These are phyloP conservation scores for Begonia fuchsioides DNA, from an alignment of 306 rosid genomes.

Conservation along the genomic window DNA sequence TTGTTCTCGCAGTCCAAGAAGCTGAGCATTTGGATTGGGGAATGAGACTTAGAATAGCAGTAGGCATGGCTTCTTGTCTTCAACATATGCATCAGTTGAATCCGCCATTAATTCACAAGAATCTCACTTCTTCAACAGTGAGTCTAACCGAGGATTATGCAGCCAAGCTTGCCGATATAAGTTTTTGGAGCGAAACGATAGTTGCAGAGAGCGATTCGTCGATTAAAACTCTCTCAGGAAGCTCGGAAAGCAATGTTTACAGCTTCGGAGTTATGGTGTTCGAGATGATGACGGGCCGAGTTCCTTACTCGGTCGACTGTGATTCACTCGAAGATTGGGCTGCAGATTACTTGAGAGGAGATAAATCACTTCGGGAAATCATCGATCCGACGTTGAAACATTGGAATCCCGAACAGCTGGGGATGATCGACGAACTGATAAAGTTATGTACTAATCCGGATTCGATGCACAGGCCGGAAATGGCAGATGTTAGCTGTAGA, in stretches of 20 bases:
- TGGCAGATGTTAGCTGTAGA: slow-evolving; percentile 45
- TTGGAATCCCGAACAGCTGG: slow-evolving; percentile 43
- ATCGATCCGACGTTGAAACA: slow-evolving; percentile 64
- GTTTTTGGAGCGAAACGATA: slow-evolving; percentile 46
- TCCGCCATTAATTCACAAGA: slow-evolving; percentile 43
- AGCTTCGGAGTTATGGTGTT: slow-evolving; percentile 64
- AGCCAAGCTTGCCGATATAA: slow-evolving; percentile 50
- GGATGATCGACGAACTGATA: slow-evolving; percentile 35
- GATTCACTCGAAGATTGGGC: slow-evolving; percentile 54
- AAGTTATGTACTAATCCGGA: slow-evolving; percentile 39
- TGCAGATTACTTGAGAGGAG: slow-evolving; percentile 34
- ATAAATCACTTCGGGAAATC: slow-evolving; percentile 34
- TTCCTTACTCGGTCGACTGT: slow-evolving; percentile 50
- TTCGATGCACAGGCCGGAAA: slow-evolving; percentile 36
- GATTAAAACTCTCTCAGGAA: slow-evolving; percentile 17
- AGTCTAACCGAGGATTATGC: slow-evolving; percentile 77
- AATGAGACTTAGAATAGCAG: slow-evolving; percentile 62
- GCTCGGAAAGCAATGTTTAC: slow-evolving; percentile 47
- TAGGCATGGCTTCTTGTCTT: slow-evolving; percentile 80
- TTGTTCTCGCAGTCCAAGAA: slow-evolving; percentile 59
- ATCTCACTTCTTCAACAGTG: slow-evolving; percentile 46
- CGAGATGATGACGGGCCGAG: slow-evolving; percentile 61
- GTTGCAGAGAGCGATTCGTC: no score
- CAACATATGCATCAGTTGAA: slow-evolving; percentile 65
- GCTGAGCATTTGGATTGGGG: slow-evolving; percentile 93